Conservation (phyloP, 768 basidiomycete species). For the Leucogyrophana mollusca region DNA sequence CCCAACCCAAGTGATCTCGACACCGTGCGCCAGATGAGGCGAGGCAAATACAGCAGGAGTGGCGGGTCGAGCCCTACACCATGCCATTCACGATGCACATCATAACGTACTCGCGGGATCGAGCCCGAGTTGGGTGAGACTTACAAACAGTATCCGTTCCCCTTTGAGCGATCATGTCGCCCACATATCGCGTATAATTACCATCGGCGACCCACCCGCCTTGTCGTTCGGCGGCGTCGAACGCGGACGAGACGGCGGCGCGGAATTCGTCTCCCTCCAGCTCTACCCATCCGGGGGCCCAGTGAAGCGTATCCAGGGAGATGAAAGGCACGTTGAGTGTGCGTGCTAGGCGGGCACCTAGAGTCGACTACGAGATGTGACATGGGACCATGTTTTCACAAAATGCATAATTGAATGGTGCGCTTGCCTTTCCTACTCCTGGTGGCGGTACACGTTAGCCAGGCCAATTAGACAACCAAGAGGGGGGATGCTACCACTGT, state of each 20-base stretch:
- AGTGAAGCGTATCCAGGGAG: conserved; percentile 45
- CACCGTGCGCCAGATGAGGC: conserved; percentile 53
- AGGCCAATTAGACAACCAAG: conserved; percentile 1
- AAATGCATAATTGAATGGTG: background rate
- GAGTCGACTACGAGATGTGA: conserved; percentile 39
- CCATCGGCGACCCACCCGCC: conserved; percentile 59
- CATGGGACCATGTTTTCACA: background rate
- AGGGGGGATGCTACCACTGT: conserved; percentile 39
- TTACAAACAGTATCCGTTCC: conserved; percentile 56
- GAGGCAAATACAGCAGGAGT: conserved; percentile 57
- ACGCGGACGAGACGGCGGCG: conserved; percentile 17
- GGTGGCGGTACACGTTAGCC: background rate
- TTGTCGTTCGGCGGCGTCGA: conserved; percentile 1
- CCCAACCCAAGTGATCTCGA: conserved; percentile 38
- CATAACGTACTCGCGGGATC: background rate
- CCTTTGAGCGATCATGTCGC: conserved; percentile 31
- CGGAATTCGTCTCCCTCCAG: conserved; percentile 26
- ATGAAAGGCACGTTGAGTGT: conserved; percentile 46
- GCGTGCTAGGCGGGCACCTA: conserved; percentile 39
- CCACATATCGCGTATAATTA: conserved; percentile 32
- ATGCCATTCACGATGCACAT: background rate
- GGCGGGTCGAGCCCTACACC: conserved; percentile 69
- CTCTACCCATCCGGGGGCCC: conserved; percentile 48
- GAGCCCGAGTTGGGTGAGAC: conserved; percentile 11
- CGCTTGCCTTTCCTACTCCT: conserved; percentile 42